Percentiles rank a stretch among this genome's conserved stretches.
Conservation (phyloP, 108 stramenopile genomes). For the Thalassiosira profunda region DNA sequence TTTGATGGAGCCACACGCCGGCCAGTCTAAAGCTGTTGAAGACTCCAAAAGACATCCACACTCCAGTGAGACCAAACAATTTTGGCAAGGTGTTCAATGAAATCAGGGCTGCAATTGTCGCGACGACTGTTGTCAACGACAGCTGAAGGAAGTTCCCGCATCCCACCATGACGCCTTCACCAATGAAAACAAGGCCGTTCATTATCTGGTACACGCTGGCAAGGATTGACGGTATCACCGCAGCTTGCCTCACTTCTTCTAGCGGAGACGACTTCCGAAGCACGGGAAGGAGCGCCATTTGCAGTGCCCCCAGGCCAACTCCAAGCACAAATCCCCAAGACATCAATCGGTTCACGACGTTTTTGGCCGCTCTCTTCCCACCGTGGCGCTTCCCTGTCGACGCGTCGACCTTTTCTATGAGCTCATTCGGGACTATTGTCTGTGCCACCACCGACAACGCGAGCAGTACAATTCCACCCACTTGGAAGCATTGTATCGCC, state of each 20-base stretch:
- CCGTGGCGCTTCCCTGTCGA: slow-evolving; percentile 51
- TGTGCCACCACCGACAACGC: slow-evolving; percentile 86
- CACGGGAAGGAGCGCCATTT: slow-evolving; percentile 74
- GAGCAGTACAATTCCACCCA: slow-evolving; percentile 87
- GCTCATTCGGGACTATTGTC: slow-evolving; percentile 83
- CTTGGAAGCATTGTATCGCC: slow-evolving; percentile 87
- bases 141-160: slow-evolving; percentile 76
- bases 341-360: slow-evolving; percentile 81
- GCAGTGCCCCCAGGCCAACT: slow-evolving; percentile 62
- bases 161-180: slow-evolving; percentile 79
- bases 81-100: slow-evolving; percentile 72
- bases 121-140: slow-evolving; percentile 72
- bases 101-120: slow-evolving; percentile 72
- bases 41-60: slow-evolving; percentile 90
- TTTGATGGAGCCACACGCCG: slow-evolving; percentile 86
- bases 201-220: slow-evolving; percentile 84
- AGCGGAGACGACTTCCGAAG: slow-evolving; percentile 82
- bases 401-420: slow-evolving; percentile 70
- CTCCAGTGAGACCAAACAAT: slow-evolving; percentile 72
- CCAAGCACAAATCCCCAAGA: slow-evolving; percentile 87
- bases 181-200: slow-evolving; percentile 91
- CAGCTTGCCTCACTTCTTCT: slow-evolving; percentile 85
- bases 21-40: slow-evolving; percentile 77
- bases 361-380: slow-evolving; percentile 65
- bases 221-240: slow-evolving; percentile 75